Evolutionary conservation across 768 basidiomycete species (phyloP).

Genomic region (Leccinum olivaceopallidum): DNA sequence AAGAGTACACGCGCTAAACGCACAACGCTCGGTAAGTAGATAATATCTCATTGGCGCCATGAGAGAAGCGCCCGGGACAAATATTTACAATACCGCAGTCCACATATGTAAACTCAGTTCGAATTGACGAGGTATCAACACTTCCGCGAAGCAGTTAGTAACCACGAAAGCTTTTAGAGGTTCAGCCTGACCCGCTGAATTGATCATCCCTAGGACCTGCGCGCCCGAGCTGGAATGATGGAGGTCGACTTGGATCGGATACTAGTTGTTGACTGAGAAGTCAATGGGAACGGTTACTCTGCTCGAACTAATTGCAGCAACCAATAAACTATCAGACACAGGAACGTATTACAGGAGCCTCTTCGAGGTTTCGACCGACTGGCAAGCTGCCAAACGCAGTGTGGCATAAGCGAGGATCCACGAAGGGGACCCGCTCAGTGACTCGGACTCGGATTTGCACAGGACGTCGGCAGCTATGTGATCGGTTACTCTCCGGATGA

Average conservation of each 20-base stretch:
- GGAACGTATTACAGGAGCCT: neutral
- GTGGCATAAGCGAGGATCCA: neutral
- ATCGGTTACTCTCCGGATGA: neutral
- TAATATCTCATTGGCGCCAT: neutral
- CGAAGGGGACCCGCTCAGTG: neutral
- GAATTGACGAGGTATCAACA: neutral
- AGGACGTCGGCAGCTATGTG: neutral
- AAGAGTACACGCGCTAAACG: conserved; percentile 2
- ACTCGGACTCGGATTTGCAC: neutral
- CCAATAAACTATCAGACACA: neutral
- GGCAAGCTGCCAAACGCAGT: neutral
- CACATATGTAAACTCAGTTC: no score
- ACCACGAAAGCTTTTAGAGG: neutral
- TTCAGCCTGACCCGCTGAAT: no score
- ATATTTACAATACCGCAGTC: neutral
- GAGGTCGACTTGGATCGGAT: no score
- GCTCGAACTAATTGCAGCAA: neutral
- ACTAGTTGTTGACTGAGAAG: neutral
- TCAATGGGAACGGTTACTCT: neutral
- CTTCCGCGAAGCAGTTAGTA: neutral
- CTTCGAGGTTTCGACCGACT: neutral
- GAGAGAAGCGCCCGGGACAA: conserved; percentile 12
- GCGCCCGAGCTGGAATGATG: no score
- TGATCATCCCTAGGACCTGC: no score
- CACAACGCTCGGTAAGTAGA: neutral